These are phyloP conservation scores for Crithidia bombi DNA, from an alignment of 208 protist species.

Conservation along the genomic window DNA sequence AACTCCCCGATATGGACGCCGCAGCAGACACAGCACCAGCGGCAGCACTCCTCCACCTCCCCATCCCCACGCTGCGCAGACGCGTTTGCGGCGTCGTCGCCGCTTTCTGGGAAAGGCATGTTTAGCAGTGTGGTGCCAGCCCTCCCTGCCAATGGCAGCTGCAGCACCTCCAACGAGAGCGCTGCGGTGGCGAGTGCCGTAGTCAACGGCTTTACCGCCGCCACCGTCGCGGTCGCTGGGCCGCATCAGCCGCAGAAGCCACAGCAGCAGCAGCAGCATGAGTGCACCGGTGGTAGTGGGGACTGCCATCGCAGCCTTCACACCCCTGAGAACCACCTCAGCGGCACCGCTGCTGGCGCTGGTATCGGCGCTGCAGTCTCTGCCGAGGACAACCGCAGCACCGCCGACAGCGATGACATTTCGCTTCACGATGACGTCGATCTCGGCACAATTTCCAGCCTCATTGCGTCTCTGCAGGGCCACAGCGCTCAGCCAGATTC, in stretches of 20 bases:
- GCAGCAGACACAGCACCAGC: slow-evolving; percentile 7
- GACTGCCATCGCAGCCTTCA: not conserved
- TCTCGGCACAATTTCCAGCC: slow-evolving; percentile 33
- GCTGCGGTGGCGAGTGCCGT: not conserved
- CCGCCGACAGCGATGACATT: slow-evolving; percentile 5
- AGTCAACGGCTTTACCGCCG: slow-evolving; percentile 4
- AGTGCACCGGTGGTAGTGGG: not conserved
- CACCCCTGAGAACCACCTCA: not conserved
- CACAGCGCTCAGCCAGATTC: not conserved
- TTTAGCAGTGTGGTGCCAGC: slow-evolving; percentile 6
- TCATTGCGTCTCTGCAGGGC: slow-evolving; percentile 30
- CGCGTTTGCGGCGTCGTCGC: not conserved
- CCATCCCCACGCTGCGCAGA: slow-evolving; percentile 8
- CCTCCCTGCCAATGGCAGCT: not conserved
- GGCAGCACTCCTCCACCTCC: slow-evolving; percentile 1
- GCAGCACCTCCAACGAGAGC: slow-evolving; percentile 20
- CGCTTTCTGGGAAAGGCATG: slow-evolving; percentile 6
- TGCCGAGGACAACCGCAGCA: not conserved
- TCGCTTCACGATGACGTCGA: slow-evolving; percentile 32
- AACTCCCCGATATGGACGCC: slow-evolving; percentile 10
- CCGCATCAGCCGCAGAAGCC: no score
- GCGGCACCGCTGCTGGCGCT: not conserved
- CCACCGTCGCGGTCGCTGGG: no score
- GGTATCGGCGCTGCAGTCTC: not conserved
- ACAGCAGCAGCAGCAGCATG: not conserved